phyloP scores from a whole-genome alignment of 2,329 filamentous ascomycete genomes.

The Bipolaris gigantea region DNA sequence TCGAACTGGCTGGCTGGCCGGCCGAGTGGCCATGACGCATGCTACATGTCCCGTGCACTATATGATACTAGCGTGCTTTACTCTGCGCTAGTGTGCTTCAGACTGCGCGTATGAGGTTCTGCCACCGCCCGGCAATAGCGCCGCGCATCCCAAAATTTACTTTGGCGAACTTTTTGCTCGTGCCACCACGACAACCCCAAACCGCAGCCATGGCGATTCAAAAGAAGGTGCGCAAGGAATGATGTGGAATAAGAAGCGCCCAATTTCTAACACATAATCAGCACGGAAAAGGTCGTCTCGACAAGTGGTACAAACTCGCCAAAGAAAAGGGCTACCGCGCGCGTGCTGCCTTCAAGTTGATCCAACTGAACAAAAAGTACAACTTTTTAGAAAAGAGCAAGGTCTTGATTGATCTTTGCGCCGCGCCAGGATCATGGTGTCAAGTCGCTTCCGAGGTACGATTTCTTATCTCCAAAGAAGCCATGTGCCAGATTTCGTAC shows the following conservation, averaged over 20 bases:
- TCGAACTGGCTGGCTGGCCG: conserved; percentile 5
- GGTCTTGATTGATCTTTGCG: conserved; percentile 95
- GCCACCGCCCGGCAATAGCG: conserved; percentile 21
- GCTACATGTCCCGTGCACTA: conserved; percentile 13
- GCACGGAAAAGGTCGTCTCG: conserved; percentile 95
- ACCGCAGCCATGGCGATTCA: conserved; percentile 78
- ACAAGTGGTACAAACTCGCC: conserved; percentile 98
- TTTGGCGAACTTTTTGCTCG: conserved; percentile 23
- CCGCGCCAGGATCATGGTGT: conserved; percentile 71
- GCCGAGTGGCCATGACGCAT: conserved; percentile 25
- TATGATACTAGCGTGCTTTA: conserved; percentile 9
- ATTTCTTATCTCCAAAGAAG: neutral
- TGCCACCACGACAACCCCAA: conserved; percentile 19
- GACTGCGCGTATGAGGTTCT: conserved; percentile 11
- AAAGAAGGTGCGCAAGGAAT: conserved; percentile 67
- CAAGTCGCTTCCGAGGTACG: conserved; percentile 87
- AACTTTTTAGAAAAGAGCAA: conserved; percentile 96
- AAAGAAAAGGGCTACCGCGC: conserved; percentile 98
- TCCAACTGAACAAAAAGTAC: conserved; percentile 99
- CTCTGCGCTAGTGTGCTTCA: conserved; percentile 10
- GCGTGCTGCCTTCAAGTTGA: conserved; percentile 94
- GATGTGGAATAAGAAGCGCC: too few species aligned
- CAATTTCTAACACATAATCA: conserved; percentile 38
- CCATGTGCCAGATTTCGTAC: conserved; percentile 2
- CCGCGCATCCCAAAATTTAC: conserved; percentile 23